phyloP scores from a whole-genome alignment of 345 rosid species.

The Eucalyptus decipiens region DNA sequence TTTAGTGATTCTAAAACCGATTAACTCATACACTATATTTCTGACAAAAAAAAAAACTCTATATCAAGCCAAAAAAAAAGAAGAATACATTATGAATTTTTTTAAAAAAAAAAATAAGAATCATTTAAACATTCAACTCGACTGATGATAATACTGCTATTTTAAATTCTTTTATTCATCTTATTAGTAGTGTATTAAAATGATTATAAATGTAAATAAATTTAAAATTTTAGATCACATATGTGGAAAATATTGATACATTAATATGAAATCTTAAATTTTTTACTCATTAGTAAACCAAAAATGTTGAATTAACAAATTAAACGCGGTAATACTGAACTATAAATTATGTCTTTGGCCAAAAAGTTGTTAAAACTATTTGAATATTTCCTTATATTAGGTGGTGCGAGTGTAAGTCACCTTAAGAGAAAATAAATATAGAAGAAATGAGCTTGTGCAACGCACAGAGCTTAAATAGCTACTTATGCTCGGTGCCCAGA shows the following conservation, averaged over 20 bases:
- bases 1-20: neutral
- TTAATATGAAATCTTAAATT: neutral
- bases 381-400: neutral
- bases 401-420: neutral
- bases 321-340: neutral
- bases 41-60: neutral
- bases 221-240: neutral
- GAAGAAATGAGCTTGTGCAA: neutral
- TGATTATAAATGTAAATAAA: neutral
- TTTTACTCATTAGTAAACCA: neutral
- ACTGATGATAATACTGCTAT: neutral
- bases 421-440: neutral
- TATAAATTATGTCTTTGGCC: neutral
- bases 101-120: neutral
- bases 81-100: neutral
- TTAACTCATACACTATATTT: neutral
- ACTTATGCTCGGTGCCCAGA: neutral
- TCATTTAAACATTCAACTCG: neutral
- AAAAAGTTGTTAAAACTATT: neutral
- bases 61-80: neutral
- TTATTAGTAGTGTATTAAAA: neutral
- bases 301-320: neutral
- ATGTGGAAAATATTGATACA: neutral
- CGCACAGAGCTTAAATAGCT: neutral
- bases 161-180: neutral